phyloP scores from a whole-genome alignment of 225 moss, liverwort and hornwort species.

The Ulota crispa region DNA sequence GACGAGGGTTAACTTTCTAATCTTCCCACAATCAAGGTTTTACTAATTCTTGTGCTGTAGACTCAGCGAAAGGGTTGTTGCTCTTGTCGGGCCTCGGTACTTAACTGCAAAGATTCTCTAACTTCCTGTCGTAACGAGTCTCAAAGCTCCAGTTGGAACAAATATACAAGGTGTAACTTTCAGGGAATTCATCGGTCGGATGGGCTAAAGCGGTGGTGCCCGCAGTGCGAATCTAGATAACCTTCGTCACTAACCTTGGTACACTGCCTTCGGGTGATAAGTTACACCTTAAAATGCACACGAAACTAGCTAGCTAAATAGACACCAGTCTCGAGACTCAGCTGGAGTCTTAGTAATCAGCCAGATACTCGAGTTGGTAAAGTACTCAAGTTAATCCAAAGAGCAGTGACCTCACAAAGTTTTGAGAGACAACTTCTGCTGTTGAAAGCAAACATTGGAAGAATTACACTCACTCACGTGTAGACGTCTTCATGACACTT shows the following conservation, averaged over 20 bases:
- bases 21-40: background rate
- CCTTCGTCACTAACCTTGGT: background rate
- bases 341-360: background rate
- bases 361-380: too few species aligned
- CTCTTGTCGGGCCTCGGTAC: too few species aligned
- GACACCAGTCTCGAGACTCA: background rate
- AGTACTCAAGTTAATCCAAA: background rate
- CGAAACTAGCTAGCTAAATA: background rate
- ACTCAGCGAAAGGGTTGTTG: background rate
- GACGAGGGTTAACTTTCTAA: constrained; percentile 13
- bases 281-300: background rate
- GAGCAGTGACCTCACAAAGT: constrained; percentile 1
- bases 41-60: background rate
- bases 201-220: constrained; percentile 13
- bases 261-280: background rate
- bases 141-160: background rate
- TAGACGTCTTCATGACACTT: background rate
- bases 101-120: background rate
- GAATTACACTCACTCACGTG: background rate
- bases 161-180: background rate
- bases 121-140: background rate
- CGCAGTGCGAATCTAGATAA: background rate
- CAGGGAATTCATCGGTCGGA: background rate
- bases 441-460: background rate
- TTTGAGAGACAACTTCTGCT: background rate